phyloP scores from a whole-genome alignment of 352 stramenopile species.

The Phytophthora pluvialis region DNA sequence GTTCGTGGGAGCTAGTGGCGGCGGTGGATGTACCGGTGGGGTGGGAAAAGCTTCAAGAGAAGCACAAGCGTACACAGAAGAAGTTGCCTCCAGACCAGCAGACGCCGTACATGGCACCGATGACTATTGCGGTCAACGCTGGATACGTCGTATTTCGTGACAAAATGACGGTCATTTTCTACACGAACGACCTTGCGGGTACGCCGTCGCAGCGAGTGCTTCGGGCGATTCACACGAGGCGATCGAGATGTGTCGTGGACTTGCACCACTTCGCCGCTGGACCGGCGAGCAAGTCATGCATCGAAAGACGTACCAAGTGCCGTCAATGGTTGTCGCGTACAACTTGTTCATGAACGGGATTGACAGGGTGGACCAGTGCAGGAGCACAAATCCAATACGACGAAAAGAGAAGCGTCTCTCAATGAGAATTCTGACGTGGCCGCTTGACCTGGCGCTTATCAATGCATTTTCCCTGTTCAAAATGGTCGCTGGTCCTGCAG shows the following conservation, averaged over 20 bases:
- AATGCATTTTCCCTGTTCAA: conserved; percentile 9
- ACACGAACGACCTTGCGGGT: conserved; percentile 14
- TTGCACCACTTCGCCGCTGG: conserved; percentile 9
- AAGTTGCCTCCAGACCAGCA: too few species aligned
- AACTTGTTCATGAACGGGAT: conserved; percentile 13
- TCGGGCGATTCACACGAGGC: background rate
- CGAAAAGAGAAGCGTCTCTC: conserved; percentile 2
- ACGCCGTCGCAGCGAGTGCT: conserved; percentile 10
- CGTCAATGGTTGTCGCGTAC: background rate
- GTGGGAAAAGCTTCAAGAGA: conserved; percentile 17
- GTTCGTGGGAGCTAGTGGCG: conserved; percentile 7
- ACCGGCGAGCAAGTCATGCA: conserved; percentile 9
- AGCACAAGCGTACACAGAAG: conserved; percentile 1
- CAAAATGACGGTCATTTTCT: conserved; percentile 11
- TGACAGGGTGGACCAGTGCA: conserved; percentile 9
- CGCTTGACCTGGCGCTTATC: conserved; percentile 12
- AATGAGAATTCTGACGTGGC: conserved; percentile 13
- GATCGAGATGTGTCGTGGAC: background rate
- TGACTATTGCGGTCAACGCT: background rate
- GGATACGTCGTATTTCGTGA: conserved; percentile 12
- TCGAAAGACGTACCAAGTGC: conserved; percentile 8
- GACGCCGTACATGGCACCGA: background rate
- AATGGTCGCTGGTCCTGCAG: background rate
- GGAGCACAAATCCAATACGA: conserved; percentile 17
- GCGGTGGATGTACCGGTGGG: background rate